Evolutionary conservation across 2,329 filamentous ascomycete species (phyloP), one percentile per base, ranked within the genome.

Genomic region (Acarospora socialis): DNA sequence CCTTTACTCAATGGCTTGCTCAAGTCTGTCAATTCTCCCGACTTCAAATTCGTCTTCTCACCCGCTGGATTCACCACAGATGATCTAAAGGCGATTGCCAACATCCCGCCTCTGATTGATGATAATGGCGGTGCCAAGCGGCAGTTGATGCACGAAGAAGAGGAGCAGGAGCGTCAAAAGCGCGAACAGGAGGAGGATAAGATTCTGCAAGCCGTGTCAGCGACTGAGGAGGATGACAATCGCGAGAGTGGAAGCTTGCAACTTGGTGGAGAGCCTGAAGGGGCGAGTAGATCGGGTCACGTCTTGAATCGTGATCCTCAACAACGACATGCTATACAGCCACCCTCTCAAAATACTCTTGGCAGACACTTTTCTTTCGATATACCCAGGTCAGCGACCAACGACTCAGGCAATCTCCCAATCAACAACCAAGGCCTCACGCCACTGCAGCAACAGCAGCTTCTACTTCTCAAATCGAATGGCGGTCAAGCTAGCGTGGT

Each of bases 221-320:
- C 55, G 24, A 54, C 56, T 3, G 63, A 67, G 26, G 64, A 66
- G 17, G 84, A 93, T 41, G 82, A 81, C 35, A 77, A 79, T 35
- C 73, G 74, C 1, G 84, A 90, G 54, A 80, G 80, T 43, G 81
- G 81, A 9, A 95, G 87, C 51, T 65, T 90, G 36, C 86, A 92
- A 36, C 66, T 95, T 12, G 87, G 87, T 35, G 87, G 87, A 25
- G 87, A 95, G 51, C 87, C 87, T 0, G 87, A 95, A n/a, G n/a
- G n/a, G n/a, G n/a, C n/a, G n/a, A n/a, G n/a, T n/a, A n/a, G n/a
- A 4, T 46, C 52, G 0, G 47, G 55, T 32, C 50, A 48, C 35
- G 33, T 30, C 22, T 40, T 42, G 40, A 49, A 55, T 12, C 61
- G 63, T 12, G 68, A 71, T 30, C 56, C 56, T 22, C 60, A 67